Percentiles rank a stretch among this genome's conserved stretches.
phyloP scores from a whole-genome alignment of 192 early-diverging fungal genomes.

The Rhizophagus clarus region DNA sequence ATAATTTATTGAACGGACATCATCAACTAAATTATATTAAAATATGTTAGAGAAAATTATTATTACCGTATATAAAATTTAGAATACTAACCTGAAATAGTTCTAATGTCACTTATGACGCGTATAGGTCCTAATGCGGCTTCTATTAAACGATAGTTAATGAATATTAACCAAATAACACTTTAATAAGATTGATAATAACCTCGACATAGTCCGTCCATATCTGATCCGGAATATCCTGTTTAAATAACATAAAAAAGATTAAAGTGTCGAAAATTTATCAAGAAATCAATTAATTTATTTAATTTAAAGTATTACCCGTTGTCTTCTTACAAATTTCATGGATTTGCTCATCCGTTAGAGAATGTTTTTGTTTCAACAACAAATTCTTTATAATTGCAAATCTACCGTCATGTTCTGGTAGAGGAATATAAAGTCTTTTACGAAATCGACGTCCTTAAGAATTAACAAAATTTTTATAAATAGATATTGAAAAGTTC shows the following conservation, averaged over 20 bases:
- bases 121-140: conserved; percentile 65
- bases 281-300: background rate
- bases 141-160: conserved; percentile 34
- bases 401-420: conserved; percentile 68
- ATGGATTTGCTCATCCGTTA: conserved; percentile 62
- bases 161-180: background rate
- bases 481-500: background rate
- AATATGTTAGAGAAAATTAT: conserved; percentile 25
- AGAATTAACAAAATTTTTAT: background rate
- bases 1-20: conserved; percentile 73
- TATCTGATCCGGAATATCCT: conserved; percentile 87
- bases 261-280: background rate
- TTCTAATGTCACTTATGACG: conserved; percentile 51
- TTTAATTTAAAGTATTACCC: background rate
- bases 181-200: background rate
- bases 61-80: conserved; percentile 44
- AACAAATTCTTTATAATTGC: conserved; percentile 69
- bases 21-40: conserved; percentile 39
- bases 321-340: conserved; percentile 66
- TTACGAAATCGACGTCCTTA: conserved; percentile 64
- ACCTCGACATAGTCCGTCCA: conserved; percentile 79
- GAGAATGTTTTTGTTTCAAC: conserved; percentile 52
- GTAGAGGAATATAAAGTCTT: conserved; percentile 83
- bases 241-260: background rate
- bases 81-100: conserved; percentile 35